These are phyloP conservation scores for Coleophoma eucalyptorum DNA, from an alignment of 2,329 filamentous ascomycete genomes.

Conservation along the genomic window DNA sequence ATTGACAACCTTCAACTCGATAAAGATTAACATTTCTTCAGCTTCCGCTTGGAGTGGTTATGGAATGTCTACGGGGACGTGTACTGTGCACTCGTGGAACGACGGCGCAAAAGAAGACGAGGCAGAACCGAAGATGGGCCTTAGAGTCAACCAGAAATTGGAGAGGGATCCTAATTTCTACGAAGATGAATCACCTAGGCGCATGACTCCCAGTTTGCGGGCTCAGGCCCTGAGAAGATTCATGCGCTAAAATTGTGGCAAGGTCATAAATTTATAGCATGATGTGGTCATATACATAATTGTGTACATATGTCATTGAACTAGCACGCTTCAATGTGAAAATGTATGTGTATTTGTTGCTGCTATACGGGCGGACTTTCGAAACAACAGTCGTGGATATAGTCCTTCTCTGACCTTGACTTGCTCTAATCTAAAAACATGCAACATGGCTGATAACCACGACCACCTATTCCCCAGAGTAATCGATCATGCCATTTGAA, in stretches of 20 bases:
- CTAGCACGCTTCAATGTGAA: too few relatives aligned
- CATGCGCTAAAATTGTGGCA: neutral
- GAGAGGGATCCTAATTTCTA: conserved; percentile 18
- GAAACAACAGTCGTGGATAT: too few relatives aligned
- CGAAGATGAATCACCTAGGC: neutral
- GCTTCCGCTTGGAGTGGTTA: conserved; percentile 70
- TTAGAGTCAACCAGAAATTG: conserved; percentile 37
- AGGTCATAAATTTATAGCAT: too few relatives aligned
- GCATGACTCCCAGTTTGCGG: neutral
- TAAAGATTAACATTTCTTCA: conserved; percentile 20
- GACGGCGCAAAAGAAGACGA: conserved; percentile 56
- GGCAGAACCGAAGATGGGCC: conserved; percentile 43
- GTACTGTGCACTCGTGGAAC: conserved; percentile 65
- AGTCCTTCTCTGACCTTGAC: too few relatives aligned
- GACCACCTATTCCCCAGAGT: too few relatives aligned
- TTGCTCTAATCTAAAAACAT: too few relatives aligned
- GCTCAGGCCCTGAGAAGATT: neutral
- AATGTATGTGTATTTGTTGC: too few relatives aligned
- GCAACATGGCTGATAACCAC: too few relatives aligned
- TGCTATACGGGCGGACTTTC: too few relatives aligned
- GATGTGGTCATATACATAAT: too few relatives aligned
- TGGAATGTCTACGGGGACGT: conserved; percentile 60
- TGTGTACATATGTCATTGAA: too few relatives aligned
- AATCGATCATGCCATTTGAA: neutral
- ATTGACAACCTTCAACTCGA: neutral